Conservation (phyloP, 441 rosid genomes). For the Erysimum pusillum region DNA sequence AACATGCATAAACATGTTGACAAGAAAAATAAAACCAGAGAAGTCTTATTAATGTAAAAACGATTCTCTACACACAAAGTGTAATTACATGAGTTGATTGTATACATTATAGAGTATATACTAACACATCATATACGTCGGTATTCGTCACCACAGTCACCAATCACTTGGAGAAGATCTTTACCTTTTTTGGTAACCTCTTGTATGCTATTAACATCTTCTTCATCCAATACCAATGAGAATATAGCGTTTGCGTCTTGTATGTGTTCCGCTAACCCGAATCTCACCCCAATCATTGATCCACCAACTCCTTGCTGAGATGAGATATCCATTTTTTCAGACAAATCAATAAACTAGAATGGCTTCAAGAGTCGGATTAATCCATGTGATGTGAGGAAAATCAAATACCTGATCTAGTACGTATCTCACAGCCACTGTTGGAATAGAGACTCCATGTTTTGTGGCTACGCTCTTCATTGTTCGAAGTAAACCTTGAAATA, state of each 20-base stretch:
- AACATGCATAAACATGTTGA: neutral
- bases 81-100: slow-evolving; percentile 1
- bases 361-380: neutral
- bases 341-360: neutral
- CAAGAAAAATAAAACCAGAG: neutral
- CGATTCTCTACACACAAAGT: neutral
- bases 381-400: neutral
- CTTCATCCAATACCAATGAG: slow-evolving; percentile 78
- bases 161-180: slow-evolving; percentile 81
- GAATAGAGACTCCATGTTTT: slow-evolving; percentile 90
- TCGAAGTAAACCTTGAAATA: slow-evolving; percentile 79
- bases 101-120: neutral
- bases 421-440: slow-evolving; percentile 89
- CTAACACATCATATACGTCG: slow-evolving; percentile 45
- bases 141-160: slow-evolving; percentile 96
- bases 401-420: slow-evolving; percentile 75
- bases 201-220: slow-evolving; percentile 65
- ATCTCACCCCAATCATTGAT: slow-evolving; percentile 82
- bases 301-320: slow-evolving; percentile 76
- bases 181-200: slow-evolving; percentile 70
- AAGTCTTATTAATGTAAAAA: neutral
- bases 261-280: slow-evolving; percentile 80
- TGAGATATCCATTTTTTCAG: neutral
- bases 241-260: slow-evolving; percentile 77
- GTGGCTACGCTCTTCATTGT: slow-evolving; percentile 74